phyloP scores from a whole-genome alignment of 1,139 yeast species.

The Pichia cactophila region DNA sequence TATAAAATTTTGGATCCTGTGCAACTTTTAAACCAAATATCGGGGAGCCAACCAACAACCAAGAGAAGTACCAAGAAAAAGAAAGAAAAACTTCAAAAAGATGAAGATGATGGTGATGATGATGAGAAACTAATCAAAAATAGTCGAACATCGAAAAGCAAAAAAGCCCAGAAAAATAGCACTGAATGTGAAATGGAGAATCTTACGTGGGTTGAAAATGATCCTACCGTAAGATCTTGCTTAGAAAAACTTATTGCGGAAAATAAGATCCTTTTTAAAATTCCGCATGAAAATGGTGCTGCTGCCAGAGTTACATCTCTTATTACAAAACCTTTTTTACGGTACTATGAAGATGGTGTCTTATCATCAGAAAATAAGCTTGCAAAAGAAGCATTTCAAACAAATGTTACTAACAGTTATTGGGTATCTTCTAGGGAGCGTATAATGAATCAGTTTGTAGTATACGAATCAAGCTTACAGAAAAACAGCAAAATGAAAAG shows the following conservation, averaged over 20 bases:
- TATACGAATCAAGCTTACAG: constrained; percentile 30
- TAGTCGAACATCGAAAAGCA: not conserved
- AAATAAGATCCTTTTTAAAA: constrained; percentile 40
- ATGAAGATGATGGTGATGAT: not conserved
- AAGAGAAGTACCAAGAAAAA: constrained; percentile 3
- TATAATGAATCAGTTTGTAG: constrained; percentile 78
- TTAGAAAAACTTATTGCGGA: constrained; percentile 20
- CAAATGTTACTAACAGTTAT: constrained; percentile 77
- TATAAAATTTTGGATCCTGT: constrained; percentile 31
- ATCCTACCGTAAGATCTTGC: constrained; percentile 8
- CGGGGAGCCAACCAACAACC: not conserved
- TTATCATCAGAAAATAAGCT: constrained; percentile 63
- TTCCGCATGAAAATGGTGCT: constrained; percentile 93
- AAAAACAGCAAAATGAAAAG: constrained; percentile 19
- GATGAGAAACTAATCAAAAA: not conserved
- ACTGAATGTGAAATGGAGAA: not conserved
- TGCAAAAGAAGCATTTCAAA: constrained; percentile 69
- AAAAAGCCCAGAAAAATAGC: not conserved
- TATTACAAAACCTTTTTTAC: constrained; percentile 66
- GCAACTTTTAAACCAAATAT: constrained; percentile 1
- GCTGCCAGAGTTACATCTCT: constrained; percentile 67
- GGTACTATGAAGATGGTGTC: constrained; percentile 66
- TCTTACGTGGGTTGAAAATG: constrained; percentile 6
- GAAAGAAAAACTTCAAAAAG: not conserved
- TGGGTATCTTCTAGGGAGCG: constrained; percentile 92